These are phyloP conservation scores for Ceriops tagal DNA, from an alignment of 345 rosid genomes.

Conservation along the genomic window DNA sequence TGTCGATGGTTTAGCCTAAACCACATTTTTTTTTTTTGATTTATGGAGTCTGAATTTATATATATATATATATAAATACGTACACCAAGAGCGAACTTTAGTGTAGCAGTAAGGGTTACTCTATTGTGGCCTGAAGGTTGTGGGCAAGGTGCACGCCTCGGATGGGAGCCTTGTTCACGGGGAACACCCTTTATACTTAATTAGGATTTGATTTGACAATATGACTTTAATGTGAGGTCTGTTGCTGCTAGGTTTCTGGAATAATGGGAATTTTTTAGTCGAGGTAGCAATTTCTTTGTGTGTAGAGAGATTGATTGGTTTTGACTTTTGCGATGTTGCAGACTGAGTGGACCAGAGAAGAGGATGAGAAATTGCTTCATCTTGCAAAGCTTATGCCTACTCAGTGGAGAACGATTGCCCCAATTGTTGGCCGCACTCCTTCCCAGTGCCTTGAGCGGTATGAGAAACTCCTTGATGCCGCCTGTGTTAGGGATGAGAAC, in stretches of 20 bases:
- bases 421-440: constrained; percentile 98
- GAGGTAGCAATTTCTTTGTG: not conserved
- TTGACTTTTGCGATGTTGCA: constrained; percentile 23
- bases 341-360: constrained; percentile 99
- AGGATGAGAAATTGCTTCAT: constrained; percentile 98
- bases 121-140: too few species aligned
- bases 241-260: not conserved
- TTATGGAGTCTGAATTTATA: too few species aligned
- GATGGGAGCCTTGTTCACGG: too few species aligned
- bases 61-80: too few species aligned
- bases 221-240: not conserved
- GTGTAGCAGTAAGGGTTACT: too few species aligned
- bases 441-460: constrained; percentile 98
- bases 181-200: not conserved
- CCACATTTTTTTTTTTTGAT: too few species aligned
- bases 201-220: not conserved
- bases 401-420: constrained; percentile 99
- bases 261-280: too few species aligned
- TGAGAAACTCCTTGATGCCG: constrained; percentile 96
- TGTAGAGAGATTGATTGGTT: constrained; percentile 2
- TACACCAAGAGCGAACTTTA: too few species aligned
- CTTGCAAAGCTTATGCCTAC: constrained; percentile 99
- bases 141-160: too few species aligned
- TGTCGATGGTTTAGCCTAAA: too few species aligned
- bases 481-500: constrained; percentile 93